A percentile compares a stretch with the other conserved stretches of the same genome.
These are phyloP conservation scores for Sicyos edulis DNA, from an alignment of 306 rosid genomes.

Conservation along the genomic window DNA sequence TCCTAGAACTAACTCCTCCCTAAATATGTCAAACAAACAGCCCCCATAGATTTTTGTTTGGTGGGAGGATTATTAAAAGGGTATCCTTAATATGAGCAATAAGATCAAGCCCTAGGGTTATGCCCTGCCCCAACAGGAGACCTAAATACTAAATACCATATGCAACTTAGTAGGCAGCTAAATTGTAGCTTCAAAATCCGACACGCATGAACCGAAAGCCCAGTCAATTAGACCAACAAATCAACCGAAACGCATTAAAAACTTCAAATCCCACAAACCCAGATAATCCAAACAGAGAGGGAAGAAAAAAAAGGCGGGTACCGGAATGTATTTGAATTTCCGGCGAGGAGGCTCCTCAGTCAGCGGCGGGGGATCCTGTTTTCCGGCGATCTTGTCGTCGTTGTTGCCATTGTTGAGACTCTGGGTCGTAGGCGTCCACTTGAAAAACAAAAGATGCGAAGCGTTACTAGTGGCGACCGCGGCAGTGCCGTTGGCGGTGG, in stretches of 20 bases:
- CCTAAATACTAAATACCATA: not conserved
- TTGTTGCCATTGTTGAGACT: slow-evolving; percentile 29
- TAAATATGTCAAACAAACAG: no score
- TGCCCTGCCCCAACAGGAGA: not conserved
- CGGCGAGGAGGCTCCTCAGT: slow-evolving; percentile 75
- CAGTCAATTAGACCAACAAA: not conserved
- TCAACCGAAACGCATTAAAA: not conserved
- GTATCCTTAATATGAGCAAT: not conserved
- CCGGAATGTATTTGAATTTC: slow-evolving; percentile 92
- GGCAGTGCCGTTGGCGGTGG: slow-evolving; percentile 19
- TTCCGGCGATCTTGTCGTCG: slow-evolving; percentile 28
- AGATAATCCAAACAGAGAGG: not conserved
- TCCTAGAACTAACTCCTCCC: no score
- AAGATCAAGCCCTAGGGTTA: slow-evolving; percentile 13
- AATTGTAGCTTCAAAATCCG: not conserved
- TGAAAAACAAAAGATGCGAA: slow-evolving; percentile 71
- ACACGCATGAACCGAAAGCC: not conserved
- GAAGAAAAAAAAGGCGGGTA: slow-evolving; percentile 23
- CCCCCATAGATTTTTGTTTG: not conserved
- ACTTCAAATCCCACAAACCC: not conserved
- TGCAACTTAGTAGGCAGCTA: slow-evolving; percentile 3
- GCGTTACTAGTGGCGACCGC: slow-evolving; percentile 40
- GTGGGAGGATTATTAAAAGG: not conserved
- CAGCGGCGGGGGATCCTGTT: slow-evolving; percentile 23
- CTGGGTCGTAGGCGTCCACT: slow-evolving; percentile 86